Conservation (phyloP, 139 green algal genomes). For the Desmodesmus armatus region DNA sequence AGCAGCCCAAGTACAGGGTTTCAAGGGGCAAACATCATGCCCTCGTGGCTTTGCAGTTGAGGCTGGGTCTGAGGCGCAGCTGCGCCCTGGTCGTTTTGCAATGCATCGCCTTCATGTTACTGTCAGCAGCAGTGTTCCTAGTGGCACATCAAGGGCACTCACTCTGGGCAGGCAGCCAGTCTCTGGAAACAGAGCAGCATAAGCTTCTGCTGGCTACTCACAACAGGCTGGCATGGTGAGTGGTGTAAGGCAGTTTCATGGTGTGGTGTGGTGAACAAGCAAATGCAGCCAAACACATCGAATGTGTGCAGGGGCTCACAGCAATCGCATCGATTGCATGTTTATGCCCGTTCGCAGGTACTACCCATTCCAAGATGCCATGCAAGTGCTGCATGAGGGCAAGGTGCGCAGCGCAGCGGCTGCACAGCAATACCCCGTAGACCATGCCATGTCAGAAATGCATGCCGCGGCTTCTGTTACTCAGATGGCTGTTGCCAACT, state of each 20-base stretch:
- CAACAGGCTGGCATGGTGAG: conserved; percentile 73
- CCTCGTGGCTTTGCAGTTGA: too few species aligned
- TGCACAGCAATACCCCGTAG: neutral
- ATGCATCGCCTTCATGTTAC: too few species aligned
- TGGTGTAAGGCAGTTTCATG: conserved; percentile 39
- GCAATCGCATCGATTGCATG: neutral
- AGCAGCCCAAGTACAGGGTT: too few species aligned
- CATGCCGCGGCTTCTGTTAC: neutral
- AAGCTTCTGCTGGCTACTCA: conserved; percentile 71
- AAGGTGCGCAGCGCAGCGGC: conserved; percentile 51
- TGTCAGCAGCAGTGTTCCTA: too few species aligned
- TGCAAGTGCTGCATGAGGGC: conserved; percentile 70
- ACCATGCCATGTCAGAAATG: neutral
- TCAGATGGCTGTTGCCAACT: neutral
- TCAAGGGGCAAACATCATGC: too few species aligned
- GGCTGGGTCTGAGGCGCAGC: too few species aligned
- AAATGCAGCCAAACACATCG: conserved; percentile 41
- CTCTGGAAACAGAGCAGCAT: conserved; percentile 2
- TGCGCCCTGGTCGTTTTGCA: too few species aligned
- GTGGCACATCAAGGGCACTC: too few species aligned
- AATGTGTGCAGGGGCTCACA: neutral
- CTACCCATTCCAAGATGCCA: conserved; percentile 48
- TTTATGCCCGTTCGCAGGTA: conserved; percentile 55
- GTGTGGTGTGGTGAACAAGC: neutral
- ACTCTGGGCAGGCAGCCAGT: too few species aligned